Conservation (phyloP, 2,329 filamentous ascomycete species). For the Colletotrichum viniferum region DNA sequence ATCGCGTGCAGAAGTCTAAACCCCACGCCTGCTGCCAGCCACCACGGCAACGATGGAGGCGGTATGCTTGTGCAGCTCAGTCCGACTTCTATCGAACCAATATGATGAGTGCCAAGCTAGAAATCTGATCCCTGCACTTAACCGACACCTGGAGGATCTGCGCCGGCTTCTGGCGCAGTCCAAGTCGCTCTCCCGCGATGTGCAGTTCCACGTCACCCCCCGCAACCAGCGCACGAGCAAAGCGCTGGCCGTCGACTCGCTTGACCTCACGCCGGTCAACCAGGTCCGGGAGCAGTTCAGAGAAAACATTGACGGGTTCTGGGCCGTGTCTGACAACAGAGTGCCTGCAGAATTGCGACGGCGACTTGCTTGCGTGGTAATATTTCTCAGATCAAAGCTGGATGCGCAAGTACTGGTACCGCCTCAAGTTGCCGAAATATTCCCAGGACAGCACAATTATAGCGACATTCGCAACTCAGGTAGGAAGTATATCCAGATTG, state of each 20-base stretch:
- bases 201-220: conserved; percentile 32
- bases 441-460: conserved; percentile 24
- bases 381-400: conserved; percentile 33
- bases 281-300: conserved; percentile 16
- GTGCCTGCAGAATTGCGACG: conserved; percentile 30
- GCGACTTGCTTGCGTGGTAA: conserved; percentile 30
- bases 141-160: conserved; percentile 29
- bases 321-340: conserved; percentile 11
- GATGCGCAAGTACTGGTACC: conserved; percentile 25
- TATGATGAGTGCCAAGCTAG: conserved; percentile 25
- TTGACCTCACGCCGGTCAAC: conserved; percentile 20
- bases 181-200: conserved; percentile 30
- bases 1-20: not conserved
- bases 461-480: conserved; percentile 34
- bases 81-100: not conserved
- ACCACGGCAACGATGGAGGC: not conserved
- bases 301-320: conserved; percentile 27
- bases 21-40: not conserved
- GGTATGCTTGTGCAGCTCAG: not conserved
- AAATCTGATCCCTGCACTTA: conserved; percentile 27
- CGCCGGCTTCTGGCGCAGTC: conserved; percentile 30
- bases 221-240: conserved; percentile 35
- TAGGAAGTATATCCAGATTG: conserved; percentile 38
- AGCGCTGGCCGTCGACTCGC: conserved; percentile 26
- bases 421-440: conserved; percentile 21